These are phyloP conservation scores for Jaapia argillacea DNA, from an alignment of 768 basidiomycete species.

Conservation along the genomic window DNA sequence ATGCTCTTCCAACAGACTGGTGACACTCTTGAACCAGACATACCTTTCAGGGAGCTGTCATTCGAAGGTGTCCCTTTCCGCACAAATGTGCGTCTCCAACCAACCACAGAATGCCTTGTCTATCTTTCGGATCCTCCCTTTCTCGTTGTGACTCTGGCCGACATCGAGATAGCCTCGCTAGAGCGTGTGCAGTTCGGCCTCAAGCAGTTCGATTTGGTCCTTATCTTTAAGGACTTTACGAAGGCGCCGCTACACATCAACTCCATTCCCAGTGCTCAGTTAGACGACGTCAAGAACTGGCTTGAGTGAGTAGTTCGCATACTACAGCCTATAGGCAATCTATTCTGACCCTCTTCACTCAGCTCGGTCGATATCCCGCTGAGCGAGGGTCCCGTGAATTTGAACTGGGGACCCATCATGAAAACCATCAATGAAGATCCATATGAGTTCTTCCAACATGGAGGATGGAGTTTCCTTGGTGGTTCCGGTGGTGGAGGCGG, in stretches of 20 bases:
- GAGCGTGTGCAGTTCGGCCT: constrained; percentile 95
- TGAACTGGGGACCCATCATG: constrained; percentile 98
- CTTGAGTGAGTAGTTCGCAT: constrained; percentile 61
- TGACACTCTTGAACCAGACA: constrained; percentile 85
- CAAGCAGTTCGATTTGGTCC: constrained; percentile 96
- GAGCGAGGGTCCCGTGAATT: constrained; percentile 91
- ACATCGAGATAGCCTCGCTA: constrained; percentile 94
- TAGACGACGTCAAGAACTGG: constrained; percentile 99
- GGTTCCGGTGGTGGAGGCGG: constrained; percentile 55
- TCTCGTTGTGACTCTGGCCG: constrained; percentile 87
- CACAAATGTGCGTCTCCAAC: constrained; percentile 88
- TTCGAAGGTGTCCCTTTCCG: constrained; percentile 97
- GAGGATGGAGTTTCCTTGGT: constrained; percentile 92
- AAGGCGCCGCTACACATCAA: constrained; percentile 92
- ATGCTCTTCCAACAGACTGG: constrained; percentile 41
- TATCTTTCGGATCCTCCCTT: constrained; percentile 94
- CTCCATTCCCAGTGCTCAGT: constrained; percentile 79
- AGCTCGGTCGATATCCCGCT: constrained; percentile 97
- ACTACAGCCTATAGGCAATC: neutral
- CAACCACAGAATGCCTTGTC: constrained; percentile 94
- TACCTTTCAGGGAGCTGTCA: constrained; percentile 94
- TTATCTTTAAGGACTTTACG: constrained; percentile 95
- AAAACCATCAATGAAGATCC: constrained; percentile 97
- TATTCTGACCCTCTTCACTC: constrained; percentile 7
- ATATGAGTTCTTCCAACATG: constrained; percentile 88